Evolutionary conservation across 768 basidiomycete species (phyloP).

Genomic region (Termitomyces sp.): DNA sequence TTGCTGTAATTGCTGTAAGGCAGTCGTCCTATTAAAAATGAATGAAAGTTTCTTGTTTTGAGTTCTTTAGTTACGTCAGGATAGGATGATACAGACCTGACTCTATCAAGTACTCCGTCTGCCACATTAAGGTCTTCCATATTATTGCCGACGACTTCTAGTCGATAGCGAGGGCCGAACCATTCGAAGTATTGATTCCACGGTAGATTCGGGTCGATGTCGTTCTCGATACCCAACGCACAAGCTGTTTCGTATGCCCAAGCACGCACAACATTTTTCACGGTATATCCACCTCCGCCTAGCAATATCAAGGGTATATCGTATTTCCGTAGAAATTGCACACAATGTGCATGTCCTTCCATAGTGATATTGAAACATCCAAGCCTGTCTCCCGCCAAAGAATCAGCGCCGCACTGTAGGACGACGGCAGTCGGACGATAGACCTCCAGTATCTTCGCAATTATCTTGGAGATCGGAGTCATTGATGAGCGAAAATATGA

Average conservation of each 20-base stretch:
- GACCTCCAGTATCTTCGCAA: slow-evolving; percentile 81
- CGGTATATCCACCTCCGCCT: slow-evolving; percentile 95
- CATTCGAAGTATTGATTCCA: slow-evolving; percentile 95
- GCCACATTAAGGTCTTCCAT: slow-evolving; percentile 90
- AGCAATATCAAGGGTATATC: slow-evolving; percentile 86
- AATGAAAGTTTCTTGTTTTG: not conserved
- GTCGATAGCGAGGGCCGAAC: slow-evolving; percentile 91
- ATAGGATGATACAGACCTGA: slow-evolving; percentile 50
- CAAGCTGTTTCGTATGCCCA: slow-evolving; percentile 99
- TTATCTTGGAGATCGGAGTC: slow-evolving; percentile 42
- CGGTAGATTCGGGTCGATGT: slow-evolving; percentile 71
- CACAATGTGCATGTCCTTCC: slow-evolving; percentile 91
- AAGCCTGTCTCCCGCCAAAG: slow-evolving; percentile 89
- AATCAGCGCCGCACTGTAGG: slow-evolving; percentile 95
- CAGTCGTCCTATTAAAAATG: slow-evolving; percentile 25
- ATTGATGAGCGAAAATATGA: not conserved
- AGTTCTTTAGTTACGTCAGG: not conserved
- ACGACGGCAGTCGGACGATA: slow-evolving; percentile 85
- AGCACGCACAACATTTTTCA: slow-evolving; percentile 90
- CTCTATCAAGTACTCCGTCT: slow-evolving; percentile 73
- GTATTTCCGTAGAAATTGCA: slow-evolving; percentile 76
- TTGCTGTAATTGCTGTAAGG: slow-evolving; percentile 38
- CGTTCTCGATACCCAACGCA: slow-evolving; percentile 80
- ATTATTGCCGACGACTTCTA: slow-evolving; percentile 89
- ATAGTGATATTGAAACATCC: slow-evolving; percentile 96